Conservation (phyloP, 1,284 basidiomycete species). For the Amylostereum areolatum region DNA sequence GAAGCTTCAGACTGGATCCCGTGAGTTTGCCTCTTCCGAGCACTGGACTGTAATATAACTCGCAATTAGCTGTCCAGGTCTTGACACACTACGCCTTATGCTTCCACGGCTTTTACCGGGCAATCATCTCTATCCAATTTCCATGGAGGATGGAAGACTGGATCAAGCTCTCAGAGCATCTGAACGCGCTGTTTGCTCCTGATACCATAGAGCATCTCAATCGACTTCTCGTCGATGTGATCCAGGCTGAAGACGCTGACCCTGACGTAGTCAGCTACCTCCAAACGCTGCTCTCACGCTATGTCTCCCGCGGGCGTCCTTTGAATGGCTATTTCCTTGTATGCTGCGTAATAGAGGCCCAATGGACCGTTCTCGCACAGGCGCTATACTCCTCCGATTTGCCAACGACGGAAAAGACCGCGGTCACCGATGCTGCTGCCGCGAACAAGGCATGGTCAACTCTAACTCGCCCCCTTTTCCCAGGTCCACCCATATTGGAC, state of each 20-base stretch:
- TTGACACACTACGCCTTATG: constrained; percentile 76
- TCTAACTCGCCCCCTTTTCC: constrained; percentile 48
- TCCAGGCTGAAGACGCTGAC: constrained; percentile 49
- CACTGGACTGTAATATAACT: not conserved
- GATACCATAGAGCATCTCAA: constrained; percentile 66
- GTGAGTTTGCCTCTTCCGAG: constrained; percentile 32
- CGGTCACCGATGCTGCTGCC: constrained; percentile 65
- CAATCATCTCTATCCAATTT: constrained; percentile 73
- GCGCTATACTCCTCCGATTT: constrained; percentile 41
- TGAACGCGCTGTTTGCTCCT: constrained; percentile 54
- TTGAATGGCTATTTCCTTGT: constrained; percentile 85
- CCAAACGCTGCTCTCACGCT: constrained; percentile 71
- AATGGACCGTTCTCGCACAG: constrained; percentile 81
- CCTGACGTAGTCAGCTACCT: constrained; percentile 48
- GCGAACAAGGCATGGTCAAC: constrained; percentile 77
- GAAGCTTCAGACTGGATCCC: constrained; percentile 45
- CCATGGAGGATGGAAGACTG: constrained; percentile 70
- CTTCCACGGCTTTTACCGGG: constrained; percentile 84
- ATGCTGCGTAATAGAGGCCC: constrained; percentile 79
- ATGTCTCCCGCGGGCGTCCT: constrained; percentile 69
- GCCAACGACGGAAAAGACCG: constrained; percentile 20
- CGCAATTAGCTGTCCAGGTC: constrained; percentile 53
- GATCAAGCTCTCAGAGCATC: constrained; percentile 47
- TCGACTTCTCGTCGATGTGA: constrained; percentile 54
- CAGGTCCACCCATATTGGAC: constrained; percentile 32